Evolutionary conservation across 257 asterid species (phyloP).

Genomic region (Solanum corneliomulleri): DNA sequence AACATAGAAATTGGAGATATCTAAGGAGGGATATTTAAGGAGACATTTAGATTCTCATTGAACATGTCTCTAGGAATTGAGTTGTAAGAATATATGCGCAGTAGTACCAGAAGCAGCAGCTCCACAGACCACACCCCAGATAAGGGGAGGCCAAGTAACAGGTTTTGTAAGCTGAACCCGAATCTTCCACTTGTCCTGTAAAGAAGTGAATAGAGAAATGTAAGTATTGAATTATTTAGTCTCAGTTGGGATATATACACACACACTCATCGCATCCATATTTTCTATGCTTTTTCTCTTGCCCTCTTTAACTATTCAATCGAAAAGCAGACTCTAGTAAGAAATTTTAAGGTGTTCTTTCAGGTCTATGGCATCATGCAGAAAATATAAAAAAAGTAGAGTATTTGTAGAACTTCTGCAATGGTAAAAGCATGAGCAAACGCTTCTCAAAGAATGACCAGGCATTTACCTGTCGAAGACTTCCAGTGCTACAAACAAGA

Average conservation of each 20-base stretch:
- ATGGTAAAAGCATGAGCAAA: background rate
- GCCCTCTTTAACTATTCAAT: background rate
- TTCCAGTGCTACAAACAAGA: background rate
- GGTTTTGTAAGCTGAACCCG: constrained; percentile 92
- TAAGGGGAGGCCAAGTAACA: constrained; percentile 96
- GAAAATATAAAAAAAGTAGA: background rate
- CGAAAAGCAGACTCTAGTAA: background rate
- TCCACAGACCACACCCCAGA: constrained; percentile 98
- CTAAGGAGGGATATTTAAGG: background rate
- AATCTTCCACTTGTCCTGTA: constrained; percentile 83
- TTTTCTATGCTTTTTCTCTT: background rate
- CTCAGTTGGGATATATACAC: background rate
- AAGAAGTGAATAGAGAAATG: background rate
- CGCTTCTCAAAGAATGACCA: background rate
- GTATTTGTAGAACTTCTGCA: background rate
- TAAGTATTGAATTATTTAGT: background rate
- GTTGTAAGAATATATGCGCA: background rate
- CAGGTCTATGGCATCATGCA: background rate
- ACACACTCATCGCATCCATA: background rate
- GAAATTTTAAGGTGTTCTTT: background rate
- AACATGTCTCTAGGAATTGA: background rate
- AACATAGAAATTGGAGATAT: background rate
- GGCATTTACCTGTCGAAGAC: background rate
- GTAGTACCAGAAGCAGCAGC: constrained; percentile 94
- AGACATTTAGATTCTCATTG: background rate